phyloP scores from a whole-genome alignment of 2,329 filamentous ascomycete genomes.

The Sarocladiaceae sp. region DNA sequence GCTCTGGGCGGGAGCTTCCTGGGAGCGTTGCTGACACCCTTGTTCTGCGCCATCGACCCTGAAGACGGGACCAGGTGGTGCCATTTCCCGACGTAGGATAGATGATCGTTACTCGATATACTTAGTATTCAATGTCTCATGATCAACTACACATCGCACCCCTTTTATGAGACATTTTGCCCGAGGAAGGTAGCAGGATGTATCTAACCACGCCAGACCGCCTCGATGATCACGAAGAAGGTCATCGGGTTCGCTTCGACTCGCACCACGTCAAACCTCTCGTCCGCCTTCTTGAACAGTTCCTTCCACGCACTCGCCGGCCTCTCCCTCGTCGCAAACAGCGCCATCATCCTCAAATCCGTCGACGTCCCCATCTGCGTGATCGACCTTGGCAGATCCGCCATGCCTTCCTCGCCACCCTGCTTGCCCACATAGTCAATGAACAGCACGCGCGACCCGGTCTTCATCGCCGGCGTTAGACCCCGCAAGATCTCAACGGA shows the following conservation, averaged over 20 bases:
- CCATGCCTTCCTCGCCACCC: conserved; percentile 16
- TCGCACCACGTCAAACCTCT: conserved; percentile 34
- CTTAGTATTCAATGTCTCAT: too few relatives aligned
- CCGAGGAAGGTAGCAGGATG: too few relatives aligned
- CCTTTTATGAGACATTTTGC: too few relatives aligned
- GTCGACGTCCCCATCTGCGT: conserved; percentile 33
- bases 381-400: conserved; percentile 27
- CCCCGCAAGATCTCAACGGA: conserved; percentile 32
- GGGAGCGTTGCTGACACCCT: conserved; percentile 18
- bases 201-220: conserved; percentile 29
- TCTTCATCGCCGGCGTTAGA: conserved; percentile 36
- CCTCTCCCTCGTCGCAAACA: conserved; percentile 43
- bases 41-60: conserved; percentile 16
- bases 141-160: too few relatives aligned
- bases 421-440: conserved; percentile 33
- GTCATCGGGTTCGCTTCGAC: conserved; percentile 27
- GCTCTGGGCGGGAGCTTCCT: conserved; percentile 20
- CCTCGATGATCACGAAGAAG: conserved; percentile 31
- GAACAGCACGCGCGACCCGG: conserved; percentile 32
- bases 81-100: conserved; percentile 10
- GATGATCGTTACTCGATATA: too few relatives aligned
- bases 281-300: conserved; percentile 38
- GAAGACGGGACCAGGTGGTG: conserved; percentile 21
- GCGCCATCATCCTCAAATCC: conserved; percentile 43
- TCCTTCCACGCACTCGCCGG: conserved; percentile 37